Conservation (phyloP, 2,329 filamentous ascomycete genomes). For the Fusarium sp. region DNA sequence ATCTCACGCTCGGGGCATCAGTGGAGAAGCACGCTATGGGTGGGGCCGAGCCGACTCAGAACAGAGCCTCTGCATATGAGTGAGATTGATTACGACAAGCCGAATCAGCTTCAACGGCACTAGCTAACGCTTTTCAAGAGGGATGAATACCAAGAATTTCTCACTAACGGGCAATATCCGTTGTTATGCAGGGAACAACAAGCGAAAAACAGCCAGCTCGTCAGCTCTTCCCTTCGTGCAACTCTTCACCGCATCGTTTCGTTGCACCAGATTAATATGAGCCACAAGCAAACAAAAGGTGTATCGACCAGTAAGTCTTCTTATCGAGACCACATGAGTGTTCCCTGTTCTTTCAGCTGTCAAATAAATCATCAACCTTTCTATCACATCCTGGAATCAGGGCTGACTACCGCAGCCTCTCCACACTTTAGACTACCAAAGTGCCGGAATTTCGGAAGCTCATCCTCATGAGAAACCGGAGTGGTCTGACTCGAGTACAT, state of each 20-base stretch:
- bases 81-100: slow-evolving; percentile 22
- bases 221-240: slow-evolving; percentile 9
- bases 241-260: slow-evolving; percentile 40
- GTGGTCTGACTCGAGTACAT: slow-evolving; percentile 11
- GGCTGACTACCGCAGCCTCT: slow-evolving; percentile 2
- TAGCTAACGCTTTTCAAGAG: slow-evolving; percentile 4
- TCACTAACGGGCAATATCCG: slow-evolving; percentile 1
- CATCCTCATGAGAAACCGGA: neutral
- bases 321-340: slow-evolving; percentile 27
- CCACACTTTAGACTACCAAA: slow-evolving; percentile 4
- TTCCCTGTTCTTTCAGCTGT: slow-evolving; percentile 25
- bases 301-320: slow-evolving; percentile 19
- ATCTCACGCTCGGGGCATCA: slow-evolving; percentile 28
- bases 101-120: slow-evolving; percentile 23
- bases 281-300: slow-evolving; percentile 1
- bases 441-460: slow-evolving; percentile 4
- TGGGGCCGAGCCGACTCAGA: slow-evolving; percentile 32
- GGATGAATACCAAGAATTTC: slow-evolving; percentile 1
- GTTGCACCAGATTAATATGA: slow-evolving; percentile 32
- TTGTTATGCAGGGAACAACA: slow-evolving; percentile 32
- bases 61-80: slow-evolving; percentile 41
- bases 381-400: slow-evolving; percentile 1
- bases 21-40: slow-evolving; percentile 21
- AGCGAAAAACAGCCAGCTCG: slow-evolving; percentile 29
- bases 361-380: slow-evolving; percentile 11